phyloP scores from a whole-genome alignment of 2,329 filamentous ascomycete species.

The Verticillium tricorpus region DNA sequence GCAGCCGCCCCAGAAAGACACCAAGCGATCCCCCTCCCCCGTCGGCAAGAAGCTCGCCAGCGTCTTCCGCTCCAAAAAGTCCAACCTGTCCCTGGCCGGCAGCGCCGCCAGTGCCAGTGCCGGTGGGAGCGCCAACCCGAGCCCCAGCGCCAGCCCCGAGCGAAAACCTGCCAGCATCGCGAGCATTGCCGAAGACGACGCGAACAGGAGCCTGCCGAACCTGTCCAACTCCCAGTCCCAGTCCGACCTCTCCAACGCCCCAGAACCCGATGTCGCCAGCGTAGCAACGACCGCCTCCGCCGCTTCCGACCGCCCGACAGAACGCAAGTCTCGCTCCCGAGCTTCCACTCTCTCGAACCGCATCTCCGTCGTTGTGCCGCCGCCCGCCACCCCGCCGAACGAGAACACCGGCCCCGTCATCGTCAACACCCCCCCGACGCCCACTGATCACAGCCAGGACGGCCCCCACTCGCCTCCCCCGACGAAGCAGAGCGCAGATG shows the following conservation, averaged over 20 bases:
- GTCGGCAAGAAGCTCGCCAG: slow-evolving; percentile 57
- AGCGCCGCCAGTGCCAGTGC: background rate
- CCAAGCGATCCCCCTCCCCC: slow-evolving; percentile 62
- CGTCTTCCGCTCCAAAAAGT: slow-evolving; percentile 55
- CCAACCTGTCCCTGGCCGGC: slow-evolving; percentile 32
- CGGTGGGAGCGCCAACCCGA: slow-evolving; percentile 12
- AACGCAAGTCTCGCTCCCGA: background rate
- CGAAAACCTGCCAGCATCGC: slow-evolving; percentile 7
- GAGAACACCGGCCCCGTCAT: slow-evolving; percentile 44
- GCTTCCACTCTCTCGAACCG: background rate
- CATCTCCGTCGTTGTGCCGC: slow-evolving; percentile 12
- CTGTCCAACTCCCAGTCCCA: slow-evolving; percentile 5
- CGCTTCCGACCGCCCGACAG: background rate
- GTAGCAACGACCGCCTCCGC: slow-evolving; percentile 8
- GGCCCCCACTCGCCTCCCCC: slow-evolving; percentile 7
- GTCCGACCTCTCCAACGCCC: slow-evolving; percentile 7
- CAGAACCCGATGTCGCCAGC: slow-evolving; percentile 3
- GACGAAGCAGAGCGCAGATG: slow-evolving; percentile 17
- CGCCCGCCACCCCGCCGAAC: slow-evolving; percentile 43
- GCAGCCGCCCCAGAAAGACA: slow-evolving; percentile 35
- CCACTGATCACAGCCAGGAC: slow-evolving; percentile 37
- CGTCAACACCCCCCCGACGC: slow-evolving; percentile 63
- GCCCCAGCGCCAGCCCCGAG: slow-evolving; percentile 37
- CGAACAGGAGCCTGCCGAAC: background rate
- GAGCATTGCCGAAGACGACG: background rate